Conservation (phyloP, 768 basidiomycete species). For the Mycena alexandri region DNA sequence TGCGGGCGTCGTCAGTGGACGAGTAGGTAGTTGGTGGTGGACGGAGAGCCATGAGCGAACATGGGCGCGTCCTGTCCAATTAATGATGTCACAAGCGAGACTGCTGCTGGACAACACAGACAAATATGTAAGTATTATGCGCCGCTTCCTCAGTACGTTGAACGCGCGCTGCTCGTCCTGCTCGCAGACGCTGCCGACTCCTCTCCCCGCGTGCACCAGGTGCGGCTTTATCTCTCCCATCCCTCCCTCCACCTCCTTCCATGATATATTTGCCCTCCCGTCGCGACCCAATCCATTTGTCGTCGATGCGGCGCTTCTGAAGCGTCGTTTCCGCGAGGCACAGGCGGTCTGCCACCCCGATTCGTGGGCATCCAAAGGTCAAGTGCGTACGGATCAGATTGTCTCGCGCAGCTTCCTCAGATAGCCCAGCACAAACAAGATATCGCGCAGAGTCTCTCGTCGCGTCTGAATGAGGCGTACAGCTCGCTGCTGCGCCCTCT, state of each 20-base stretch:
- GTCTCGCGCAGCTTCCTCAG: conserved; percentile 2
- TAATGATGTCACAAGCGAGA: conserved; percentile 1
- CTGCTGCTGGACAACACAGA: not conserved
- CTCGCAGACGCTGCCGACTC: conserved; percentile 66
- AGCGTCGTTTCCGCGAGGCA: conserved; percentile 74
- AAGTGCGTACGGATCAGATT: conserved; percentile 55
- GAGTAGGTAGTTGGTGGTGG: conserved; percentile 19
- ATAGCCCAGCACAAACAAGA: conserved; percentile 56
- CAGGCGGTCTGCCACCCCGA: conserved; percentile 91
- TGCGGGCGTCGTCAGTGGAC: conserved; percentile 3
- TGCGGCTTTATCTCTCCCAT: conserved; percentile 78
- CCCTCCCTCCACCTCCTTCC: conserved; percentile 67
- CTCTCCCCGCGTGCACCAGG: conserved; percentile 79
- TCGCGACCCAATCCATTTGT: conserved; percentile 77
- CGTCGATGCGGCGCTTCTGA: conserved; percentile 72
- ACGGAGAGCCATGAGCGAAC: not conserved
- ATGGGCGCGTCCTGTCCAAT: not conserved
- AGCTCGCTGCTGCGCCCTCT: conserved; percentile 80
- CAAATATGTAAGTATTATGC: conserved; percentile 10
- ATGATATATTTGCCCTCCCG: conserved; percentile 77
- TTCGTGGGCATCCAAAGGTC: conserved; percentile 77
- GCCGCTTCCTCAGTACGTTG: conserved; percentile 20
- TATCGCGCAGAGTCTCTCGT: conserved; percentile 75
- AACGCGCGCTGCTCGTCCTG: conserved; percentile 71
- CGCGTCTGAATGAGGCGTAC: conserved; percentile 87